Conservation (phyloP, 495 filamentous ascomycete species). For the Penicillium crystallinum region DNA sequence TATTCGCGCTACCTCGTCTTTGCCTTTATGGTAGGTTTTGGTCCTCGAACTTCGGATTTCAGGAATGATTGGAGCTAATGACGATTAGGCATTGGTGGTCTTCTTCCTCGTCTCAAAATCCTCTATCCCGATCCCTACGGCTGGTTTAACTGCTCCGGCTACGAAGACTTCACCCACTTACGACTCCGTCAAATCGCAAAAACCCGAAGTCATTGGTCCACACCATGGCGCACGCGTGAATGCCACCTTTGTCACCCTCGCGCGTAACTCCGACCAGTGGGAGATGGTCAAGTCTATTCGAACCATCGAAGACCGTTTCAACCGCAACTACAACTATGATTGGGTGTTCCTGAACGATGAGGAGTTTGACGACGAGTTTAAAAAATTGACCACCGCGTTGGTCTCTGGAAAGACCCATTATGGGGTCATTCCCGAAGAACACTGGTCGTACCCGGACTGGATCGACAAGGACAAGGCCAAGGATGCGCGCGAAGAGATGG, state of each 20-base stretch:
- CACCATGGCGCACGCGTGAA: slow-evolving; percentile 70
- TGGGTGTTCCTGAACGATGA: slow-evolving; percentile 99
- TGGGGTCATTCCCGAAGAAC: slow-evolving; percentile 74
- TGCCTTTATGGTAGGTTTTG: slow-evolving; percentile 68
- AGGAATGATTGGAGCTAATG: not conserved
- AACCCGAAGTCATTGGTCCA: slow-evolving; percentile 37
- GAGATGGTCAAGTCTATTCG: slow-evolving; percentile 94
- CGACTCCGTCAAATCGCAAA: slow-evolving; percentile 26
- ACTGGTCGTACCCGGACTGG: slow-evolving; percentile 85
- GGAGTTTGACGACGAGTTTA: slow-evolving; percentile 88
- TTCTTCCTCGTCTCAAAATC: slow-evolving; percentile 79
- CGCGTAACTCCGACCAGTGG: slow-evolving; percentile 90
- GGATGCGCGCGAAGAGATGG: slow-evolving; percentile 81
- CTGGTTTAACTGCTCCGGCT: slow-evolving; percentile 18
- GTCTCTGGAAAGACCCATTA: slow-evolving; percentile 90
- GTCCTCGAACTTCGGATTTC: not conserved
- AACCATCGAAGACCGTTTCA: slow-evolving; percentile 95
- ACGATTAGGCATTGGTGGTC: slow-evolving; percentile 58
- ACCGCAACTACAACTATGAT: slow-evolving; percentile 91
- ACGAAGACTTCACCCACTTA: slow-evolving; percentile 18
- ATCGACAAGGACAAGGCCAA: slow-evolving; percentile 82
- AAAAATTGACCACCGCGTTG: slow-evolving; percentile 79
- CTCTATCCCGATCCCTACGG: slow-evolving; percentile 43
- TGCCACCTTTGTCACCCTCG: slow-evolving; percentile 93
- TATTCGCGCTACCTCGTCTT: slow-evolving; percentile 87